A percentile compares a stretch with the other conserved stretches of the same genome.
These are phyloP conservation scores for Aurantiochytrium sp. DNA, from an alignment of 108 stramenopile genomes.

Conservation along the genomic window DNA sequence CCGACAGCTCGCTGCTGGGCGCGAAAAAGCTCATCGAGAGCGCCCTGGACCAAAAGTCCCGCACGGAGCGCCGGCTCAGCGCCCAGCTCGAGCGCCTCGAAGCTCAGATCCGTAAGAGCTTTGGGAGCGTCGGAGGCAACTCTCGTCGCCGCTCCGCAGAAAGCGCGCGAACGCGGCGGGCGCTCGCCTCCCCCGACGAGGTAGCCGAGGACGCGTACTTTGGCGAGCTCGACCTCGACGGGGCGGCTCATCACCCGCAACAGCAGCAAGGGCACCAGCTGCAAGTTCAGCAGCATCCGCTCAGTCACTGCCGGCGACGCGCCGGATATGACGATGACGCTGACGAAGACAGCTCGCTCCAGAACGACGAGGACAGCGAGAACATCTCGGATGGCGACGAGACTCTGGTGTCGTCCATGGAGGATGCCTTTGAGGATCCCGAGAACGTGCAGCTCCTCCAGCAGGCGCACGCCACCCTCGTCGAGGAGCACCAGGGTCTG, in stretches of 20 bases:
- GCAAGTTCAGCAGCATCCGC: no score
- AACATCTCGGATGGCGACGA: neutral
- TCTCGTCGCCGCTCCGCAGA: neutral
- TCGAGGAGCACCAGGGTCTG: neutral
- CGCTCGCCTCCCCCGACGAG: neutral
- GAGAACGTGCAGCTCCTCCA: neutral
- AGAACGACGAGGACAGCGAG: neutral
- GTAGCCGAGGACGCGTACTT: no score
- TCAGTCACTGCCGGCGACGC: no score
- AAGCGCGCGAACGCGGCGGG: neutral
- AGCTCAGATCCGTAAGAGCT: neutral
- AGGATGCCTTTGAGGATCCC: neutral
- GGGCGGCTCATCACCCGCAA: no score
- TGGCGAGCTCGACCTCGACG: no score
- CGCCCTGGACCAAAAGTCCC: neutral
- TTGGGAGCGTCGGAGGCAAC: neutral
- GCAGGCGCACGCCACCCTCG: neutral
- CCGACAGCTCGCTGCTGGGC: slow-evolving; percentile 31
- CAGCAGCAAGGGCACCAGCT: no score
- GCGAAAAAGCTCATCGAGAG: neutral
- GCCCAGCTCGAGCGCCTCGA: slow-evolving; percentile 25
- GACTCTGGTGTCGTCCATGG: neutral
- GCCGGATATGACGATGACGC: no score
- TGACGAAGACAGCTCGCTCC: no score
- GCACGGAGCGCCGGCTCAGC: neutral